These are phyloP conservation scores for Coniochaeta ligniaria DNA, from an alignment of 2,329 filamentous ascomycete genomes.

Conservation along the genomic window DNA sequence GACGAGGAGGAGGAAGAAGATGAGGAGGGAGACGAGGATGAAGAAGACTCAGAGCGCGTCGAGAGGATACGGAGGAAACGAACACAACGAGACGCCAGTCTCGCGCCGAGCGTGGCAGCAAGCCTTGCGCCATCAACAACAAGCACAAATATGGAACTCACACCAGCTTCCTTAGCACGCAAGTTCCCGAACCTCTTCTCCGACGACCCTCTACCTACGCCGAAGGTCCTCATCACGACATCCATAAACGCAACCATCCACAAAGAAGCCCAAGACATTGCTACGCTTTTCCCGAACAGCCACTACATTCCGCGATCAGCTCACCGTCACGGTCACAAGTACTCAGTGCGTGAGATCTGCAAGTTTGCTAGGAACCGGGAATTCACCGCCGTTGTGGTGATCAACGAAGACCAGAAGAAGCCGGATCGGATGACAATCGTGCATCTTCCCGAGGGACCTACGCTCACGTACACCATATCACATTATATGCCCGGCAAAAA, in stretches of 20 bases:
- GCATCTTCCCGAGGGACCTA: constrained; percentile 77
- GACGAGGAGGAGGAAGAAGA: constrained; percentile 48
- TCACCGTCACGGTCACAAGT: constrained; percentile 82
- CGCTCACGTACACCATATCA: constrained; percentile 84
- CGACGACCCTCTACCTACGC: constrained; percentile 50
- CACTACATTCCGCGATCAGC: constrained; percentile 82
- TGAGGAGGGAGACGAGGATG: constrained; percentile 30
- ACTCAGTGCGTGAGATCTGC: constrained; percentile 84
- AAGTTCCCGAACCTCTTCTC: constrained; percentile 59
- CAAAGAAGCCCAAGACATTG: constrained; percentile 70
- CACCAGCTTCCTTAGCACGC: constrained; percentile 49
- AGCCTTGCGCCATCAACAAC: constrained; percentile 47
- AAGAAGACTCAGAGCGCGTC: constrained; percentile 26
- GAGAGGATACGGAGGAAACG: constrained; percentile 36
- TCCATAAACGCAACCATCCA: constrained; percentile 85
- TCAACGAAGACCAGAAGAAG: constrained; percentile 85
- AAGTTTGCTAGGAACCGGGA: constrained; percentile 74
- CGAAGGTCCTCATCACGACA: constrained; percentile 90
- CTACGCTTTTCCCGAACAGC: constrained; percentile 74
- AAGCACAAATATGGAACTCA: constrained; percentile 57
- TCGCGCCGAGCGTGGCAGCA: not conserved
- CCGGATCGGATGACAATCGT: constrained; percentile 77
- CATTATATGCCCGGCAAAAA: constrained; percentile 88
- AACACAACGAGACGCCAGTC: constrained; percentile 39
- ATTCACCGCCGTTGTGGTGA: constrained; percentile 76